Evolutionary conservation across 2,329 filamentous ascomycete species (phyloP).

Genomic region (Zymoseptoria brevis): DNA sequence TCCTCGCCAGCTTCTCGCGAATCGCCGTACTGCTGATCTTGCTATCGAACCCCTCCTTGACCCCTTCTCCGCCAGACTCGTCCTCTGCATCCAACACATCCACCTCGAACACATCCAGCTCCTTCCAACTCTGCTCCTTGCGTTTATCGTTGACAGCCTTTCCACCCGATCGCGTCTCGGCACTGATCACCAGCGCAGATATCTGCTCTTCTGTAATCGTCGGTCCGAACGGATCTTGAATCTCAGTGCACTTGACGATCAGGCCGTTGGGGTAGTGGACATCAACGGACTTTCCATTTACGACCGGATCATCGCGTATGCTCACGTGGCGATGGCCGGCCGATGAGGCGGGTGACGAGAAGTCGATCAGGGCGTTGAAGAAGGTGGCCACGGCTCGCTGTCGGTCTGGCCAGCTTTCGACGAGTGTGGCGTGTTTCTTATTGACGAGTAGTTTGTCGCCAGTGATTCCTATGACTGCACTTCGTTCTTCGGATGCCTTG

Average conservation of each 20-base stretch:
- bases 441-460: slow-evolving; percentile 77
- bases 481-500: slow-evolving; percentile 33
- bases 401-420: slow-evolving; percentile 73
- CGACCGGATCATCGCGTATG: slow-evolving; percentile 34
- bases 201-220: slow-evolving; percentile 76
- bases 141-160: slow-evolving; percentile 80
- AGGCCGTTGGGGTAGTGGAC: slow-evolving; percentile 56
- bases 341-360: slow-evolving; percentile 39
- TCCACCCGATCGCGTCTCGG: slow-evolving; percentile 78
- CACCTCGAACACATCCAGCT: slow-evolving; percentile 76
- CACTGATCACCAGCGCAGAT: slow-evolving; percentile 74
- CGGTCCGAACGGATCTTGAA: slow-evolving; percentile 82
- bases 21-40: slow-evolving; percentile 94
- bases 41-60: slow-evolving; percentile 57
- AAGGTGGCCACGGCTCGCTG: slow-evolving; percentile 64
- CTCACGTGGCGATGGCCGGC: slow-evolving; percentile 28
- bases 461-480: slow-evolving; percentile 77
- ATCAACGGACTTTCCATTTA: slow-evolving; percentile 47
- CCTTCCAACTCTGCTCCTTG: slow-evolving; percentile 63
- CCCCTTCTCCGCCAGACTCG: slow-evolving; percentile 28
- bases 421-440: slow-evolving; percentile 75
- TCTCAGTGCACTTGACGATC: slow-evolving; percentile 69
- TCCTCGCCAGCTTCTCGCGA: slow-evolving; percentile 25
- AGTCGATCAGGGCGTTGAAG: slow-evolving; percentile 53
- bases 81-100: slow-evolving; percentile 69